Evolutionary conservation across 2,329 filamentous ascomycete species (phyloP).

Genomic region (Akanthomyces muscarius): DNA sequence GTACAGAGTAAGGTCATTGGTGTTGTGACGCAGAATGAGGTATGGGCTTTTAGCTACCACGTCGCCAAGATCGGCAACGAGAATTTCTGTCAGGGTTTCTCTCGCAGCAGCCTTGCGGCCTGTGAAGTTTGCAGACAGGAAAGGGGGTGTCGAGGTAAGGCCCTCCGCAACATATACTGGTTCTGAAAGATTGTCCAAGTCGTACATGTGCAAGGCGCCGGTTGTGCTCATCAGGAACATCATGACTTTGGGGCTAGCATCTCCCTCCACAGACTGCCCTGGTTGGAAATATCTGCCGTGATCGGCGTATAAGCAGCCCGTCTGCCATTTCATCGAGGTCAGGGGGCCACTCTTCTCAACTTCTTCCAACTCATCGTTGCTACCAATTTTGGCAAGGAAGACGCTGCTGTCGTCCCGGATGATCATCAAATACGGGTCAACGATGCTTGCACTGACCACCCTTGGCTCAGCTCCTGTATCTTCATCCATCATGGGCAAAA

Average conservation of each 20-base stretch:
- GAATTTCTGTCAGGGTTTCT: constrained; percentile 71
- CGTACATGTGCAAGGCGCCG: constrained; percentile 75
- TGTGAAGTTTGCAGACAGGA: constrained; percentile 67
- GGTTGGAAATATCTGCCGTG: constrained; percentile 51
- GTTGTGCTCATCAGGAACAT: constrained; percentile 73
- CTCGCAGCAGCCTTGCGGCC: constrained; percentile 66
- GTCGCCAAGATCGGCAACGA: constrained; percentile 84
- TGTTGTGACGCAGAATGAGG: constrained; percentile 73
- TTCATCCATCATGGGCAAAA: constrained; percentile 88
- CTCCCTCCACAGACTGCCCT: constrained; percentile 37
- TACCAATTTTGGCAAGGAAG: constrained; percentile 72
- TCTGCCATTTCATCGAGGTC: constrained; percentile 67
- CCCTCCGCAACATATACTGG: constrained; percentile 73
- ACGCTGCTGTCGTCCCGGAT: constrained; percentile 79
- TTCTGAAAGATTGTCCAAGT: constrained; percentile 66
- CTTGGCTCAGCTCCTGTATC: constrained; percentile 77
- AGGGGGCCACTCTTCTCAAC: constrained; percentile 58
- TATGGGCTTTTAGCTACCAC: constrained; percentile 66
- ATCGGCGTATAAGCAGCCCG: constrained; percentile 80
- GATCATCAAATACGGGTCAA: constrained; percentile 80
- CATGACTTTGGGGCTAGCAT: constrained; percentile 49
- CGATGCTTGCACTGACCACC: constrained; percentile 76
- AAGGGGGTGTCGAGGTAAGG: constrained; percentile 71
- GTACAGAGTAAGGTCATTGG: constrained; percentile 83
- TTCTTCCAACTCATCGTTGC: constrained; percentile 79